phyloP scores from a whole-genome alignment of 2,329 filamentous ascomycete species.

The Pseudogymnoascus sp. region DNA sequence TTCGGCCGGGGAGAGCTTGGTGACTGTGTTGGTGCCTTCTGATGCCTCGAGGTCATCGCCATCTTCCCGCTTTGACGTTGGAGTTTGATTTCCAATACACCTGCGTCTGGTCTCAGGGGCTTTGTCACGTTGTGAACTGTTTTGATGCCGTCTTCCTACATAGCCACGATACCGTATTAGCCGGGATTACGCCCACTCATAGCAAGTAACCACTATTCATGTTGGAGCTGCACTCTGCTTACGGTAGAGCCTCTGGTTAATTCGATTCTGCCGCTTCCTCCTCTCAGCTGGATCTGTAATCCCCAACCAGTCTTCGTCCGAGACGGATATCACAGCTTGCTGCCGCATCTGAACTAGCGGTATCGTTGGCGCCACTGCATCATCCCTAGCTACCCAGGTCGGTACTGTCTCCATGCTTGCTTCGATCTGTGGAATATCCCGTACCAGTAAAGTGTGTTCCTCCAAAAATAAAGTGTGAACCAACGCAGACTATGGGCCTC shows the following conservation, averaged over 20 bases:
- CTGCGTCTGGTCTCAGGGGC: background rate
- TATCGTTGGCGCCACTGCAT: background rate
- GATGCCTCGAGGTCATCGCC: background rate
- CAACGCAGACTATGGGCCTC: background rate
- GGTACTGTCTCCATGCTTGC: background rate
- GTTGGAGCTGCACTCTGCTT: conserved; percentile 9
- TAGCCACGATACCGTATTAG: background rate
- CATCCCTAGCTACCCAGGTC: background rate
- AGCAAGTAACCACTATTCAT: background rate
- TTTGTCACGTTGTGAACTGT: background rate
- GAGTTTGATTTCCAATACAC: background rate
- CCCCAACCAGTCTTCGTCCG: conserved; percentile 28
- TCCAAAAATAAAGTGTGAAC: background rate
- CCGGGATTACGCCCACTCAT: background rate
- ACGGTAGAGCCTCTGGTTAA: conserved; percentile 25
- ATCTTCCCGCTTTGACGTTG: background rate
- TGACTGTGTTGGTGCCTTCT: background rate
- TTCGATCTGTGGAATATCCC: background rate
- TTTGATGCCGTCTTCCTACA: background rate
- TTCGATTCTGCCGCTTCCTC: conserved; percentile 21
- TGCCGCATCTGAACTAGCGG: conserved; percentile 10
- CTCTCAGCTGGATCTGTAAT: conserved; percentile 26
- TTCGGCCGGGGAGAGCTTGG: background rate
- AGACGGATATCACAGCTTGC: background rate
- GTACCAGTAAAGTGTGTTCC: background rate